Evolutionary conservation across 1,284 basidiomycete genomes (phyloP), one percentile per base, ranked within the genome.

Genomic region (Coniferiporia weirii): DNA sequence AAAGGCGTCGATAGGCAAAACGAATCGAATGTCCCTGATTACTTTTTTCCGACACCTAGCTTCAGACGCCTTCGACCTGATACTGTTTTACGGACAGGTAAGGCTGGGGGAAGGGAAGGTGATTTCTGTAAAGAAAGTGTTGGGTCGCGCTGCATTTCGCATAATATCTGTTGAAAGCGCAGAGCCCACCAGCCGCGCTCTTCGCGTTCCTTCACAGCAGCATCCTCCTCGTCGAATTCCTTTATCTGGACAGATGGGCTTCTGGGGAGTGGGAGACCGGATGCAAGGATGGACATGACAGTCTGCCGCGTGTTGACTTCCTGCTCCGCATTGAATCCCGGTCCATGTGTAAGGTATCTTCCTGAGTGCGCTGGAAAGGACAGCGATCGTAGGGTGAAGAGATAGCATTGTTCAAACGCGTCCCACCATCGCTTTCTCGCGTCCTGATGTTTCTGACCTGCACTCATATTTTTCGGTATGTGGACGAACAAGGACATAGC

Each of bases 161-260:
- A 70, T 61, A 87, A 73, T 4, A 90, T 83, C 63, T 87, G 81
- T 64, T 85, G 83, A 65, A 91, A 91, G 47, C 87, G 75, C 54
- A 85, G 66, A 2, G 83, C 78, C 89, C 90, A 92, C 87, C 88
- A 92, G 2, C 82, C 85, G 0, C 89, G 76, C 65, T 91, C 87
- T 68, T 90, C 85, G 45, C 87, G 71, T 66, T 91, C 89, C 56
- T 75, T 75, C 53, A 74, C 70, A 27, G 69, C 70, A 40, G 70
- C 63, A 63, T 69, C 67, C 17, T 68, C 68, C 8, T 66, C 63
- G 34, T 70, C 65, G 13, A 65, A 65, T 43, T 76, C 76, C 0
- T 71, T 70, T 8, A 79, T 65, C 63, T 85, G 84, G 57, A 80
- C 69, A 0, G 84, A 87, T 8, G 85, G 87, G 61, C 84, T 86